These are phyloP conservation scores for Eucalyptus curtisii DNA, from an alignment of 345 rosid species.

Conservation along the genomic window DNA sequence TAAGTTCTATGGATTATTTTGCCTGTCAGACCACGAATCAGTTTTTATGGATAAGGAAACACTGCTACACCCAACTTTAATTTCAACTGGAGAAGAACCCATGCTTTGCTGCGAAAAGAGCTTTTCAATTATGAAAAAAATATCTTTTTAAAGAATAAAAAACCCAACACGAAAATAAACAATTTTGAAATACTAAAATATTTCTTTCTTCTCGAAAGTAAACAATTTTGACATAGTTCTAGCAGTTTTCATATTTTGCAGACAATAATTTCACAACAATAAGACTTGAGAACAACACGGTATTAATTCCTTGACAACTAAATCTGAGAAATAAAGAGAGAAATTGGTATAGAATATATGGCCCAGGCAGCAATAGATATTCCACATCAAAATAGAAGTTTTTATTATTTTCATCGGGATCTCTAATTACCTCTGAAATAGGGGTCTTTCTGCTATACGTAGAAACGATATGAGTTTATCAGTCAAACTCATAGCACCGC, in stretches of 20 bases:
- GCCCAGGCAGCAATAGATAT: not conserved
- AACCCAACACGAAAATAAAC: not conserved
- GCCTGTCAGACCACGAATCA: not conserved
- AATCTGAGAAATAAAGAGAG: not conserved
- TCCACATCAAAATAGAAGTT: not conserved
- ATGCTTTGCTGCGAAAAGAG: not conserved
- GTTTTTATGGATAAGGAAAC: not conserved
- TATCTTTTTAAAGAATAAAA: not conserved
- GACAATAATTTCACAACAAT: not conserved
- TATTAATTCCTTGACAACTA: not conserved
- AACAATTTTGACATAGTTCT: not conserved
- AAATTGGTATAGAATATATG: not conserved
- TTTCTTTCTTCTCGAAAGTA: not conserved
- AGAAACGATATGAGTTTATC: conserved; percentile 67
- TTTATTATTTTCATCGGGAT: not conserved
- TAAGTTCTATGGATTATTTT: not conserved
- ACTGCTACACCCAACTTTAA: not conserved
- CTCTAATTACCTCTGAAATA: conserved; percentile 58
- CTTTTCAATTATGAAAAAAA: not conserved
- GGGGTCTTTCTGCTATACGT: conserved; percentile 68
- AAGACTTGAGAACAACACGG: not conserved
- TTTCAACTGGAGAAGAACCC: not conserved
- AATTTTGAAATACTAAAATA: not conserved
- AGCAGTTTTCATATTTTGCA: not conserved
- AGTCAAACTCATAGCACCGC: conserved; percentile 93